These are phyloP conservation scores for Alternaria gaisen DNA, from an alignment of 2,329 filamentous ascomycete genomes.

Conservation along the genomic window DNA sequence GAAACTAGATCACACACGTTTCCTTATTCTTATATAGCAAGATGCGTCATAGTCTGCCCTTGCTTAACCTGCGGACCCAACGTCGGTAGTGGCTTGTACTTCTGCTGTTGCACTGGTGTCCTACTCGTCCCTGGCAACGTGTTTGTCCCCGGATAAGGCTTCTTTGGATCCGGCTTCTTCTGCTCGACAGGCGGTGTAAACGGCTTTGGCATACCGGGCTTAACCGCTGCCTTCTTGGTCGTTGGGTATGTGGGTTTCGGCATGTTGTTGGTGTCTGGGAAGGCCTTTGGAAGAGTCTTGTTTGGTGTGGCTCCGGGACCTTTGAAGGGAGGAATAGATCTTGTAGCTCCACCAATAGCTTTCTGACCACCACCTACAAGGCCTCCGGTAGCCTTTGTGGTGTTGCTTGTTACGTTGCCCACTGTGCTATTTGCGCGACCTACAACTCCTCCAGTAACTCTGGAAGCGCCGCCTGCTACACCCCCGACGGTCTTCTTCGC, in stretches of 20 bases:
- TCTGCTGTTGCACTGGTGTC: constrained; percentile 37
- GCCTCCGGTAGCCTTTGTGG: constrained; percentile 13
- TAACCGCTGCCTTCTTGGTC: constrained; percentile 41
- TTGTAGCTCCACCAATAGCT: constrained; percentile 17
- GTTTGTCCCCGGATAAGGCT: constrained; percentile 44
- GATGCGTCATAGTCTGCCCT: constrained; percentile 43
- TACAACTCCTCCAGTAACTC: constrained; percentile 12
- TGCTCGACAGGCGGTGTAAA: constrained; percentile 30
- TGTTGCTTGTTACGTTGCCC: constrained; percentile 14
- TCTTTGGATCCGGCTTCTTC: constrained; percentile 25
- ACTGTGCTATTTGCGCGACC: constrained; percentile 25
- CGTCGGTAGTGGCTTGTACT: constrained; percentile 37
- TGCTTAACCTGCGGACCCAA: constrained; percentile 34
- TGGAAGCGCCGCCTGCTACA: constrained; percentile 16
- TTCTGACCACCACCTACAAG: constrained; percentile 23
- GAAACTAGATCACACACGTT: neutral
- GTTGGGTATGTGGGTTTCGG: constrained; percentile 28
- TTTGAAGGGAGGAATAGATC: constrained; percentile 19
- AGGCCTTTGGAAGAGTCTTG: constrained; percentile 17
- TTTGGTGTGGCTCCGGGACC: constrained; percentile 11
- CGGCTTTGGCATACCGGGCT: constrained; percentile 36
- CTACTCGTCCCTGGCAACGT: constrained; percentile 38
- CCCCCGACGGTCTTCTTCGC: constrained; percentile 36
- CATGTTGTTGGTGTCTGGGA: constrained; percentile 15
- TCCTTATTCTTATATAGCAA: constrained; percentile 25